Conservation (phyloP, 805 yeast genomes). For the Myxozyma vanderwaltii region DNA sequence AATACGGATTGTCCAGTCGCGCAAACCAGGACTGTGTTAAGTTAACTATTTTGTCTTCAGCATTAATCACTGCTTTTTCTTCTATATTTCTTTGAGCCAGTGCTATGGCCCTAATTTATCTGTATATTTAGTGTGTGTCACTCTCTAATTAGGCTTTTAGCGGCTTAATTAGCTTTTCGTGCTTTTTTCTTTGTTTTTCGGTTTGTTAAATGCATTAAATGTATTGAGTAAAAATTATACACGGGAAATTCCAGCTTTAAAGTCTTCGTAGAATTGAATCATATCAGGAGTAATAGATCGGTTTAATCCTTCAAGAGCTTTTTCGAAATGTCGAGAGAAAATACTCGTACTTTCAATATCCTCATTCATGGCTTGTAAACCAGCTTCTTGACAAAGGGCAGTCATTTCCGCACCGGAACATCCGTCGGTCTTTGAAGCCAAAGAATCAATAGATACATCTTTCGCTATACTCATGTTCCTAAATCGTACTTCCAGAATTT, state of each 20-base stretch:
- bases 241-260: constrained; percentile 37
- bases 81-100: background rate
- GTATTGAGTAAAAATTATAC: constrained; percentile 4
- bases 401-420: constrained; percentile 98
- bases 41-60: too few species aligned
- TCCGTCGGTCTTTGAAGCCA: constrained; percentile 76
- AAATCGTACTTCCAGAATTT: constrained; percentile 73
- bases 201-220: too few species aligned
- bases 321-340: constrained; percentile 64
- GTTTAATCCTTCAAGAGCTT: constrained; percentile 67
- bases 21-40: constrained; percentile 12
- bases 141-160: constrained; percentile 18
- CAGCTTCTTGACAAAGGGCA: constrained; percentile 90
- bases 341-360: constrained; percentile 58
- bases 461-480: constrained; percentile 59
- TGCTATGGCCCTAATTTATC: background rate
- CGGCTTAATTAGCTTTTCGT: background rate
- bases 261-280: constrained; percentile 70
- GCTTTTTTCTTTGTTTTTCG: background rate
- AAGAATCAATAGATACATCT: constrained; percentile 52
- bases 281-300: constrained; percentile 83
- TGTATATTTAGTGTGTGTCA: too few species aligned
- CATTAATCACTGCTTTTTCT: background rate
- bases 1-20: constrained; percentile 27
- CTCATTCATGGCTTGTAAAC: constrained; percentile 90